Evolutionary conservation across 495 filamentous ascomycete genomes (phyloP).

Genomic region (Xylaria bambusicola): DNA sequence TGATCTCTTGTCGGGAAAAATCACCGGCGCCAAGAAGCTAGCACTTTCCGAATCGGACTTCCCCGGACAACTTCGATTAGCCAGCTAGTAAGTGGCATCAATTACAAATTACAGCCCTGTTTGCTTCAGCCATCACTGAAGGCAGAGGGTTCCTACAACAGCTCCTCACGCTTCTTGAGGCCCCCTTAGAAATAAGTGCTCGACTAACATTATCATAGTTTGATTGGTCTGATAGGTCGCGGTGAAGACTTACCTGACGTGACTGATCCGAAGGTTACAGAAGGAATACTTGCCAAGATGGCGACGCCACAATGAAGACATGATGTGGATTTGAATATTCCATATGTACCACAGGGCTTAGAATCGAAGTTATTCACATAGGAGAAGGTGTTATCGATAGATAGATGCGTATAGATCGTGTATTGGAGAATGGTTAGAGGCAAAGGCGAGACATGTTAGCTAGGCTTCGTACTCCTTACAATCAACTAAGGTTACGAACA

Average conservation of each 20-base stretch:
- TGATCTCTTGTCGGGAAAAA: conserved; percentile 50
- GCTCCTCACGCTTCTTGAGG: too few relatives aligned
- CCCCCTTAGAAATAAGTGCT: too few relatives aligned
- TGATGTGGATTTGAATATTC: too few relatives aligned
- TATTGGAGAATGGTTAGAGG: too few relatives aligned
- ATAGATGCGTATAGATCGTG: too few relatives aligned
- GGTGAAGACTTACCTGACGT: conserved; percentile 55
- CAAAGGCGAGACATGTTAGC: too few relatives aligned
- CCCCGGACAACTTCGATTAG: not conserved
- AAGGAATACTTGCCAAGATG: conserved; percentile 22
- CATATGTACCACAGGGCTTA: too few relatives aligned
- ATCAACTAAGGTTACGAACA: too few relatives aligned
- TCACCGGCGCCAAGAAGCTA: conserved; percentile 48
- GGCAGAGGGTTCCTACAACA: too few relatives aligned
- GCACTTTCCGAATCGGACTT: conserved; percentile 13
- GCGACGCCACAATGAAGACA: not conserved
- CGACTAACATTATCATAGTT: conserved; percentile 2
- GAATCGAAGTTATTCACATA: too few relatives aligned
- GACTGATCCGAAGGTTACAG: conserved; percentile 43
- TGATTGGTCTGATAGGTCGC: conserved; percentile 48
- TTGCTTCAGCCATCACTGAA: not conserved
- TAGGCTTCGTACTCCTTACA: too few relatives aligned
- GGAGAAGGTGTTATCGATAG: too few relatives aligned
- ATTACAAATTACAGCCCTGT: not conserved
- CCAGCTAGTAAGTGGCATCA: not conserved